Conservation (phyloP, 352 stramenopile species). For the Pseudoperonospora humuli region DNA sequence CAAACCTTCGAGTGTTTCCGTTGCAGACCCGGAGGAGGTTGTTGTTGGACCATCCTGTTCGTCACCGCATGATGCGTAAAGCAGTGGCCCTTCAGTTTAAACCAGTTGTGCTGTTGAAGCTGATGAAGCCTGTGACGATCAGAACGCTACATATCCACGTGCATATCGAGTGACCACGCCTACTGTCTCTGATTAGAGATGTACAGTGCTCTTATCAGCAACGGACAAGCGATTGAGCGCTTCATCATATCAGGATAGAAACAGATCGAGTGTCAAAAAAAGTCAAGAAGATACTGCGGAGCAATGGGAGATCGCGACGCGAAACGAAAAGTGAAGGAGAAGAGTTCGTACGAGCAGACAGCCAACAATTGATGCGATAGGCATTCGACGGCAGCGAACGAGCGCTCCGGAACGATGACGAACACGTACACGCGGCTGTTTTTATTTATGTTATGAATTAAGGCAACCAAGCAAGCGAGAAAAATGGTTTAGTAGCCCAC, state of each 20-base stretch:
- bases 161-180: slow-evolving; percentile 23
- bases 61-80: slow-evolving; percentile 30
- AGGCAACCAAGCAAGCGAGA: slow-evolving; percentile 22
- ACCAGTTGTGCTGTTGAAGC: neutral
- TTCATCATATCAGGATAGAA: slow-evolving; percentile 19
- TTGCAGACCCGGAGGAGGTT: slow-evolving; percentile 56
- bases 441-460: slow-evolving; percentile 33
- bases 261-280: slow-evolving; percentile 26
- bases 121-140: neutral
- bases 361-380: slow-evolving; percentile 32
- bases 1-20: slow-evolving; percentile 30
- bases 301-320: slow-evolving; percentile 6
- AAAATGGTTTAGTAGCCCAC: slow-evolving; percentile 19
- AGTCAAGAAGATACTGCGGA: slow-evolving; percentile 17
- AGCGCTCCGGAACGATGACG: slow-evolving; percentile 27
- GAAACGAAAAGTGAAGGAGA: slow-evolving; percentile 21
- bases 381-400: slow-evolving; percentile 33
- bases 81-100: neutral
- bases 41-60: slow-evolving; percentile 38
- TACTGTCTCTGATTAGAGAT: slow-evolving; percentile 9
- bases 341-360: slow-evolving; percentile 32
- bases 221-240: slow-evolving; percentile 9
- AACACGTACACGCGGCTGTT: slow-evolving; percentile 28
- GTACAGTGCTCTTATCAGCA: neutral
- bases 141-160: slow-evolving; percentile 28